Evolutionary conservation across 208 protist species (phyloP), one percentile per base, ranked within the genome.

Genomic region (Crithidia expoeki): DNA sequence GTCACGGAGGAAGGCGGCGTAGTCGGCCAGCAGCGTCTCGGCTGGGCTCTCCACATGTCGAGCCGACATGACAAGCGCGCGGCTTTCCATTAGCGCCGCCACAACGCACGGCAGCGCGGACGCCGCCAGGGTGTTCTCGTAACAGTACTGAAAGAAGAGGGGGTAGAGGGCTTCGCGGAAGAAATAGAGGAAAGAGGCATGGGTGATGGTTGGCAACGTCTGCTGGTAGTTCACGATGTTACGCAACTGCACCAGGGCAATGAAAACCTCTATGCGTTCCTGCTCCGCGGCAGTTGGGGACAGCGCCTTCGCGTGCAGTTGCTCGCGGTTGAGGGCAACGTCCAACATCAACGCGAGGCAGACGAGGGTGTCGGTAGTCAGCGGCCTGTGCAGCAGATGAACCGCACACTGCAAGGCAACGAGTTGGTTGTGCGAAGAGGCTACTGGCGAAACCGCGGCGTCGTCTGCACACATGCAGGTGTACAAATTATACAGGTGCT

Each of bases 101-200:
- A 97, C 46, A 28, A 97, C 40, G 47, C 86, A 83, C 23, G 89
- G 76, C 25, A 98, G 60, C 42, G 86, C 84, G 7, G 70, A 36
- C 2, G 91, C 87, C 32, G 81, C 52, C 16, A 68, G 40, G 16
- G 95, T 91, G 33, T 93, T 62, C 53, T 85, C 74, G 62, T 91
- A 97, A 40, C 97, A 73, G 53, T 88, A 67, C 23, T 72, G 50
- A 59, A 99, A 81, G 61, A 96, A 98, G 1, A 87, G 55, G 17
- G 90, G 93, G 42, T 97, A 81, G 28, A 98, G 71, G 14, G 70
- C 16, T 40, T 90, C 88, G 28, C 89, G 79, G 56, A 91, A 82
- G 88, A 96, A 98, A 67, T 93, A 98, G 2, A 99, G 42, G 58
- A 98, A 98, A 21, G 80, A 76, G 50, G 86, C 94, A 60, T 97